These are phyloP conservation scores for Graphilbum sp. DNA, from an alignment of 2,329 filamentous ascomycete genomes.

Conservation along the genomic window DNA sequence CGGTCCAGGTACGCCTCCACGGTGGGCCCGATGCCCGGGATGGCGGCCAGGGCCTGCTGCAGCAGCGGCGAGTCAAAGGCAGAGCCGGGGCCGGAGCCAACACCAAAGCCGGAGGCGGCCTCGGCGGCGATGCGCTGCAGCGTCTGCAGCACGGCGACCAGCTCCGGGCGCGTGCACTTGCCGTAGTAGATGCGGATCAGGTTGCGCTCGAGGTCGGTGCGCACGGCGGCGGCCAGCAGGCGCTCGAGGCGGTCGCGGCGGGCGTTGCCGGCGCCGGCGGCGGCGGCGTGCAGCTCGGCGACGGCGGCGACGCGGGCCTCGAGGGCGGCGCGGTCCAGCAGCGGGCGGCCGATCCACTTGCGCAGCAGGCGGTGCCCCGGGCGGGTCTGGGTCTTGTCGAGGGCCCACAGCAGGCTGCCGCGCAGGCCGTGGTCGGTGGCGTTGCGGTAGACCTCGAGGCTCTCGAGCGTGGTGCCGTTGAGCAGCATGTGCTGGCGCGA, in stretches of 20 bases:
- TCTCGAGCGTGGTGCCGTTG: constrained; percentile 87
- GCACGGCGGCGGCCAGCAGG: constrained; percentile 54
- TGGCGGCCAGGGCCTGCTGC: constrained; percentile 51
- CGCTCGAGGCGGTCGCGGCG: constrained; percentile 58
- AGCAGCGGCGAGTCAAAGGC: constrained; percentile 60
- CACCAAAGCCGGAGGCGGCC: constrained; percentile 45
- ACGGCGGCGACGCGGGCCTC: constrained; percentile 72
- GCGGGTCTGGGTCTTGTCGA: constrained; percentile 81
- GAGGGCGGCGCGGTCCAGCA: constrained; percentile 59
- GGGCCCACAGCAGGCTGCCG: constrained; percentile 87
- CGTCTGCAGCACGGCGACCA: constrained; percentile 70
- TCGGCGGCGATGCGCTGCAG: constrained; percentile 70
- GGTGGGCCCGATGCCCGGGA: constrained; percentile 61
- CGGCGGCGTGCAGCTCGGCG: constrained; percentile 61
- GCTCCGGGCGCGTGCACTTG: constrained; percentile 80
- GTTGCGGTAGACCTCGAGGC: constrained; percentile 90
- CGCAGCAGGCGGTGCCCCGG: constrained; percentile 77
- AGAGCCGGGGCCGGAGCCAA: constrained; percentile 35
- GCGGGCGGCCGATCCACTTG: constrained; percentile 86
- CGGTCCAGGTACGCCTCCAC: constrained; percentile 64
- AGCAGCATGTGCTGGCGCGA: constrained; percentile 89
- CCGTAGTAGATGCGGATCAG: constrained; percentile 95
- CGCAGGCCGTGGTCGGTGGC: constrained; percentile 72
- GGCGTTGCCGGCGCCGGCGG: constrained; percentile 47
- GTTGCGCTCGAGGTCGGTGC: constrained; percentile 76